Conservation (phyloP, 2,329 filamentous ascomycete genomes). For the Fusarium sp. region DNA sequence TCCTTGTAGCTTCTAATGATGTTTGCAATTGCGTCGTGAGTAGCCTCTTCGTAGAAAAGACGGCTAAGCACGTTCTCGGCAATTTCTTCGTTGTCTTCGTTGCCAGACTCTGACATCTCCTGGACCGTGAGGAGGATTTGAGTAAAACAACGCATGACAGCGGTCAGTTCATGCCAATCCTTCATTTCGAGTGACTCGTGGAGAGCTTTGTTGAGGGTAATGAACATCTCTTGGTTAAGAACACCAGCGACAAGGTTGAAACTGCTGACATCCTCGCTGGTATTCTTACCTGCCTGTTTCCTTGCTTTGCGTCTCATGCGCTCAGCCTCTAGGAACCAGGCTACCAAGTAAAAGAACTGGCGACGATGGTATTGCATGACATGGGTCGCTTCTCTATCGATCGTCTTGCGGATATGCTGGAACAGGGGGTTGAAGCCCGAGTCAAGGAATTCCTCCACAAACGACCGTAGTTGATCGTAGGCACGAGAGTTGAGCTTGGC, state of each 20-base stretch:
- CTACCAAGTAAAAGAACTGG: slow-evolving; percentile 92
- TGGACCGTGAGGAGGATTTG: slow-evolving; percentile 94
- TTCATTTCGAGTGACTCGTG: slow-evolving; percentile 85
- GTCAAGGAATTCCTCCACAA: slow-evolving; percentile 94
- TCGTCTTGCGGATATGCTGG: slow-evolving; percentile 85
- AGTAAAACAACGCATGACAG: slow-evolving; percentile 93
- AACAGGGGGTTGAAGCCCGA: slow-evolving; percentile 96
- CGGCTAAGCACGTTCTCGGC: slow-evolving; percentile 96
- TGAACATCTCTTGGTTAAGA: slow-evolving; percentile 94
- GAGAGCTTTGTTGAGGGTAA: slow-evolving; percentile 87
- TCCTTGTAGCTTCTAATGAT: slow-evolving; percentile 91
- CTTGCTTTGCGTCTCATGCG: slow-evolving; percentile 76
- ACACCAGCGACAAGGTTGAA: slow-evolving; percentile 92
- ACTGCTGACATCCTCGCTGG: slow-evolving; percentile 73
- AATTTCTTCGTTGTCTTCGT: slow-evolving; percentile 97
- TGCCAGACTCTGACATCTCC: slow-evolving; percentile 86
- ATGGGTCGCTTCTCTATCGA: slow-evolving; percentile 90
- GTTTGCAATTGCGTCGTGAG: slow-evolving; percentile 87
- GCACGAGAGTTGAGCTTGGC: slow-evolving; percentile 80
- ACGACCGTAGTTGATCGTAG: slow-evolving; percentile 82
- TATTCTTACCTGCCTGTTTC: slow-evolving; percentile 64
- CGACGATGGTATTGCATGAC: slow-evolving; percentile 82
- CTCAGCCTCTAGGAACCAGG: slow-evolving; percentile 94
- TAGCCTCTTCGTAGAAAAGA: slow-evolving; percentile 98
- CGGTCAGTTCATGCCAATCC: slow-evolving; percentile 87